phyloP scores from a whole-genome alignment of 1,139 yeast species.

The Blastobotrys aristatus region DNA sequence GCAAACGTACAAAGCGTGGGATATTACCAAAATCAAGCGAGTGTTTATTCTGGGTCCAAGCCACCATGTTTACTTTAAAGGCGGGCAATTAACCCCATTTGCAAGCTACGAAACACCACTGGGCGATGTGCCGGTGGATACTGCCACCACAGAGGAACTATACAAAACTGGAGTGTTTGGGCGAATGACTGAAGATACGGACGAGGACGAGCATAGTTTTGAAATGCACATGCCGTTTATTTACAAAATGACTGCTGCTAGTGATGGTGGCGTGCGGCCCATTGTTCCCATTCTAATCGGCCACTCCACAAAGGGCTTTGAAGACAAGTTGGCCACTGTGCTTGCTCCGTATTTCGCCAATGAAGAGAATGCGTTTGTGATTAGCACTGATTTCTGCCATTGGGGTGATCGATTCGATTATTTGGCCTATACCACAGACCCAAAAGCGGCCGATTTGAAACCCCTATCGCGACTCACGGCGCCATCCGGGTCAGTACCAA shows the following conservation, averaged over 20 bases:
- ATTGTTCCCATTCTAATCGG: constrained; percentile 83
- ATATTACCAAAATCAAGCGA: constrained; percentile 50
- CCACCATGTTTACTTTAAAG: constrained; percentile 78
- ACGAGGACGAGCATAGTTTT: constrained; percentile 85
- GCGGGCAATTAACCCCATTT: constrained; percentile 54
- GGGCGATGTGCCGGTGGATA: constrained; percentile 68
- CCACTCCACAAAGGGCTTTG: constrained; percentile 46
- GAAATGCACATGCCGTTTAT: constrained; percentile 92
- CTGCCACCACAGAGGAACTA: constrained; percentile 30
- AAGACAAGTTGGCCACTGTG: constrained; percentile 43
- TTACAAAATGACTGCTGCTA: constrained; percentile 40
- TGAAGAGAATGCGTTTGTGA: constrained; percentile 60
- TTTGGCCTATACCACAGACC: constrained; percentile 47
- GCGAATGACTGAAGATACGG: constrained; percentile 55
- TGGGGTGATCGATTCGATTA: constrained; percentile 86
- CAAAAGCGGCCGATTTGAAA: constrained; percentile 16
- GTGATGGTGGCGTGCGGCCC: constrained; percentile 34
- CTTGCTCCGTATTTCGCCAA: constrained; percentile 54
- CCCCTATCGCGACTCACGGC: constrained; percentile 16
- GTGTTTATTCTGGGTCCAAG: constrained; percentile 89
- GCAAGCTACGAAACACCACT: constrained; percentile 70
- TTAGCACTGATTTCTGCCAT: constrained; percentile 92
- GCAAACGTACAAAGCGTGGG: constrained; percentile 71
- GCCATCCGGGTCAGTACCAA: constrained; percentile 37
- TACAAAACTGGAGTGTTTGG: constrained; percentile 43